Conservation (phyloP, 352 stramenopile species). For the Aphanomyces astaci region DNA sequence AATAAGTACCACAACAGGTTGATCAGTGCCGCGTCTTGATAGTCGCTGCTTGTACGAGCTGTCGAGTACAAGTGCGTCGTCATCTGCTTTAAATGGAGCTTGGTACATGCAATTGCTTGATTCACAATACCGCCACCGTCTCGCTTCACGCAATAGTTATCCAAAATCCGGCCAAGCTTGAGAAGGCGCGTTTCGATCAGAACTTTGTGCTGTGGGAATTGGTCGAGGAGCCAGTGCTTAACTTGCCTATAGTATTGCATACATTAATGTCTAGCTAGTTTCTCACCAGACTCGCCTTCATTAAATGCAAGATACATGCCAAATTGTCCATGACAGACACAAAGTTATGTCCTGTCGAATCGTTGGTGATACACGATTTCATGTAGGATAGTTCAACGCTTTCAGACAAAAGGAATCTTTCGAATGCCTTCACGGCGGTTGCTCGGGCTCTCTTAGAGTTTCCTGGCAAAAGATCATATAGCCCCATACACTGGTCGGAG, state of each 20-base stretch:
- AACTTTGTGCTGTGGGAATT: conserved; percentile 20
- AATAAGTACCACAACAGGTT: conserved; percentile 35
- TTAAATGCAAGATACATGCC: conserved; percentile 27
- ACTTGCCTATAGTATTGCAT: conserved; percentile 11
- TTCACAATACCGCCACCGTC: conserved; percentile 27
- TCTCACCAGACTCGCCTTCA: conserved; percentile 23
- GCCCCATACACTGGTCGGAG: conserved; percentile 30
- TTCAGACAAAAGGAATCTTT: conserved; percentile 22
- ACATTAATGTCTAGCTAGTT: conserved; percentile 20
- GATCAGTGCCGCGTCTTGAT: conserved; percentile 30
- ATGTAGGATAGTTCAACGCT: conserved; percentile 1
- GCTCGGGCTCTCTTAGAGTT: conserved; percentile 27
- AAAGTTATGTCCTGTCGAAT: conserved; percentile 12
- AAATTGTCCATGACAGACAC: conserved; percentile 27
- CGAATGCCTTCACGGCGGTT: conserved; percentile 24
- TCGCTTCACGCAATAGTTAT: conserved; percentile 25
- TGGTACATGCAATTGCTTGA: conserved; percentile 31
- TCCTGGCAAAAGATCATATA: conserved; percentile 18
- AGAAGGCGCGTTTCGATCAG: conserved; percentile 7
- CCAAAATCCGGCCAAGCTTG: neutral
- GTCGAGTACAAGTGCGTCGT: conserved; percentile 28
- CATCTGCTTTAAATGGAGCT: conserved; percentile 24
- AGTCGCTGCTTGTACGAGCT: conserved; percentile 22
- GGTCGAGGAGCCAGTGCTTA: conserved; percentile 6
- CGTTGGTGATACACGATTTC: neutral